A percentile compares a stretch with the other conserved stretches of the same genome.
phyloP scores from a whole-genome alignment of 345 rosid genomes.

The Microcos paniculata region DNA sequence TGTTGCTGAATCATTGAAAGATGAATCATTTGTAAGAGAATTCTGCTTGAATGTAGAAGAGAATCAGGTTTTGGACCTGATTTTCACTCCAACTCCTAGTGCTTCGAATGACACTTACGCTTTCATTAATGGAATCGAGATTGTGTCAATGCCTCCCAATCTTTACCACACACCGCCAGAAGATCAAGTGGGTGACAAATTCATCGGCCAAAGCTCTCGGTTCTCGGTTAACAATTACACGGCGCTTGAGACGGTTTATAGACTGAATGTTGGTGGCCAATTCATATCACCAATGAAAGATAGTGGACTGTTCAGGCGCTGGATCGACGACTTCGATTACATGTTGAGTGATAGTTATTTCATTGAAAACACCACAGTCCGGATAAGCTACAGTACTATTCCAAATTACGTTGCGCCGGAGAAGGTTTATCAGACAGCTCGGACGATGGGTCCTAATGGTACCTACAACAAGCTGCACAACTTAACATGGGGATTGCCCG shows the following conservation, averaged over 20 bases:
- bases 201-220: neutral
- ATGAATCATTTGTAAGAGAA: neutral
- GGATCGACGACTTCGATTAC: conserved; percentile 47
- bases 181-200: accelerated
- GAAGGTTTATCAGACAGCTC: conserved; percentile 38
- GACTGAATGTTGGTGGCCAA: neutral
- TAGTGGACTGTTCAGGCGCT: conserved; percentile 48
- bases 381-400: conserved; percentile 17
- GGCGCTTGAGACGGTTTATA: neutral
- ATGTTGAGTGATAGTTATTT: conserved; percentile 4
- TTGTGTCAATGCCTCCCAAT: neutral
- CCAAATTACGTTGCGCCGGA: conserved; percentile 40
- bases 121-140: neutral
- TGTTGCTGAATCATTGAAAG: neutral
- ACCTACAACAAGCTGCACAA: conserved; percentile 34
- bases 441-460: conserved; percentile 43
- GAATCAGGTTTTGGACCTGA: neutral
- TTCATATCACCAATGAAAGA: conserved; percentile 43
- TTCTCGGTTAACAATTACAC: neutral
- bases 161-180: neutral
- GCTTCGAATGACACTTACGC: neutral
- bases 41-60: conserved; percentile 8
- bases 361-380: neutral
- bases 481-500: conserved; percentile 49
- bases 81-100: conserved; percentile 4